Evolutionary conservation across 225 moss, liverwort and hornwort genomes (phyloP).

Genomic region (Straminergon stramineum): DNA sequence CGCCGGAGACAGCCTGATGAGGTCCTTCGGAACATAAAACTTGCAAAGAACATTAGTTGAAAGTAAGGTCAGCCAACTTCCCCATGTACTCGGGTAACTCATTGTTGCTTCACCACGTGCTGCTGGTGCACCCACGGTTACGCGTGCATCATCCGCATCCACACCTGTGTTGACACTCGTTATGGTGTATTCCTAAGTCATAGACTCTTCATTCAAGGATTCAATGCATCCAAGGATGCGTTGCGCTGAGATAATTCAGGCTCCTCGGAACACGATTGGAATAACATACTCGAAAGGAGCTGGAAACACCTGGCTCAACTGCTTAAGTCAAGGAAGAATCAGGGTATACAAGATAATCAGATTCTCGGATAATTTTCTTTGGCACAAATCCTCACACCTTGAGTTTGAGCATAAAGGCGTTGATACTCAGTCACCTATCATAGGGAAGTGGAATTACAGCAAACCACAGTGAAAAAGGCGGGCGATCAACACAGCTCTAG

Average conservation of each 20-base stretch:
- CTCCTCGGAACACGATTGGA: background rate
- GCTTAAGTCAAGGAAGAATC: background rate
- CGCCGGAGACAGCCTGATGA: background rate
- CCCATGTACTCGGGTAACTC: constrained; percentile 81
- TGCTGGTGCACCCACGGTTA: constrained; percentile 76
- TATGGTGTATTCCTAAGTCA: background rate
- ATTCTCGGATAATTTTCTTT: background rate
- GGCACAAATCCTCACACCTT: background rate
- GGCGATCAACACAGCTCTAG: background rate
- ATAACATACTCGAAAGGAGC: background rate
- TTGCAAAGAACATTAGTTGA: background rate
- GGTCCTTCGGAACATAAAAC: background rate
- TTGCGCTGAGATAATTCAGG: background rate
- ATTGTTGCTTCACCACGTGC: constrained; percentile 74
- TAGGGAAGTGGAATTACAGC: background rate
- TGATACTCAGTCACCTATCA: background rate
- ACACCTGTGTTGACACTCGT: constrained; percentile 4
- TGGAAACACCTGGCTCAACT: background rate
- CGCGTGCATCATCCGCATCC: constrained; percentile 75
- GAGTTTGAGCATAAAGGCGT: background rate
- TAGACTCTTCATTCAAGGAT: background rate
- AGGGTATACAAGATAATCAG: background rate
- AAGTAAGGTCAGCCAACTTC: constrained; percentile 26
- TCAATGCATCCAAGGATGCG: background rate
- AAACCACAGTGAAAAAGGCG: background rate